Evolutionary conservation across 805 yeast genomes (phyloP), one percentile per base, ranked within the genome.

Genomic region (Candida vartiovaarae): DNA sequence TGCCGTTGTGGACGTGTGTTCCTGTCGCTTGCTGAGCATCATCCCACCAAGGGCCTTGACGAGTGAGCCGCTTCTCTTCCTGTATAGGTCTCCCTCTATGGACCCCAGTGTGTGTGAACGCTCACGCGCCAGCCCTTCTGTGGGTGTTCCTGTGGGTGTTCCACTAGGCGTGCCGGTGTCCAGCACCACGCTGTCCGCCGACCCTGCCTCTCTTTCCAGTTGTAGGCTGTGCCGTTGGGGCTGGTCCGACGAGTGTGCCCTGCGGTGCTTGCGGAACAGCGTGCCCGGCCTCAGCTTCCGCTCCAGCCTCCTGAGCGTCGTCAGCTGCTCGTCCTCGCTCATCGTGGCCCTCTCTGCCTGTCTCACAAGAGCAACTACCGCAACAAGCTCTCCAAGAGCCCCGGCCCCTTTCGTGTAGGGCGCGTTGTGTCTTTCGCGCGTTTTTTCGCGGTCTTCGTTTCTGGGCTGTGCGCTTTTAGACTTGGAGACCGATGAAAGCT

Each of bases 41-140:
- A 67, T 55, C 47, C 60, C 65, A 34, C 66, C 66, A 20, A 68
- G 44, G 0, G 70, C 62, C 43, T 60, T 66, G 2, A 64, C 71
- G 8, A 68, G 47, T 0, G 71, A 65, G 6, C 63, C 60, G 41
- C 66, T 66, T 50, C 69, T 52, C 35, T 61, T 63, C 7, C 64
- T 56, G 37, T 54, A 53, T 1, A 51, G 39, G 20, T 53, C 57
- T 30, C 51, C 46, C 10, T 58, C 62, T 6, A 54, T 38, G 1
- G 60, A 54, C 1, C 61, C 61, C 27, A 57, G 34, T 0, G 62
- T 58, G 23, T 49, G 51, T 5, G 60, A 54, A 6, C 62, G 44
- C 32, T 48, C 53, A 34, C 62, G 44, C 10, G 38, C n/a, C 4
- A 51, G 24, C 6, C 53, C 54, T n/a, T 49, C 43, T 32, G 38